Evolutionary conservation across 306 rosid genomes (phyloP).

Genomic region (Luffa aegyptiaca): DNA sequence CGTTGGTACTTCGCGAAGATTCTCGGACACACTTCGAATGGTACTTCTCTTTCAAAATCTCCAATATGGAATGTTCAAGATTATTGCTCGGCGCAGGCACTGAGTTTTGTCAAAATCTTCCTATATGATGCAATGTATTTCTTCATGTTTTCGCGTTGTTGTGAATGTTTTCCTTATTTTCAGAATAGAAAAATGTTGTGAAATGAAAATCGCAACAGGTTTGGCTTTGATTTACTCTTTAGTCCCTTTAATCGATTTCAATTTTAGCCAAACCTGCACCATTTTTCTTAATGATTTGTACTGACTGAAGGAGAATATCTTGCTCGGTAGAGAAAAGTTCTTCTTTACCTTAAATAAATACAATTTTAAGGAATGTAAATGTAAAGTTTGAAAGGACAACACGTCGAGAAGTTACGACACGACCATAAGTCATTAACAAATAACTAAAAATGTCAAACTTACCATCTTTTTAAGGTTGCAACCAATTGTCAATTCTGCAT

Average conservation of each 20-base stretch:
- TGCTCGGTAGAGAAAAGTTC: slow-evolving; percentile 61
- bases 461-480: slow-evolving; percentile 85
- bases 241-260: too few species aligned
- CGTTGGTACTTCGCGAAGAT: too few species aligned
- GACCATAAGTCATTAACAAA: not conserved
- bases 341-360: slow-evolving; percentile 44
- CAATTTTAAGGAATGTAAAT: not conserved
- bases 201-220: too few species aligned
- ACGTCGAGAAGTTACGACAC: not conserved
- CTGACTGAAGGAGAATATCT: slow-evolving; percentile 62
- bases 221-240: too few species aligned
- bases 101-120: not conserved
- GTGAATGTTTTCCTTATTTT: not conserved
- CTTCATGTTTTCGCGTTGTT: not conserved
- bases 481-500: slow-evolving; percentile 46
- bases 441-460: not conserved
- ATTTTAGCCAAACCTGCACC: slow-evolving; percentile 21
- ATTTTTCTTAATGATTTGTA: slow-evolving; percentile 47
- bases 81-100: not conserved
- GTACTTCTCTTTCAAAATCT: too few species aligned
- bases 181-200: not conserved
- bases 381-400: not conserved
- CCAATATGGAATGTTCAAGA: not conserved
- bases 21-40: too few species aligned
- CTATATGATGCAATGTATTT: not conserved